phyloP scores from a whole-genome alignment of 495 filamentous ascomycete genomes.

The Acidomyces sp. region DNA sequence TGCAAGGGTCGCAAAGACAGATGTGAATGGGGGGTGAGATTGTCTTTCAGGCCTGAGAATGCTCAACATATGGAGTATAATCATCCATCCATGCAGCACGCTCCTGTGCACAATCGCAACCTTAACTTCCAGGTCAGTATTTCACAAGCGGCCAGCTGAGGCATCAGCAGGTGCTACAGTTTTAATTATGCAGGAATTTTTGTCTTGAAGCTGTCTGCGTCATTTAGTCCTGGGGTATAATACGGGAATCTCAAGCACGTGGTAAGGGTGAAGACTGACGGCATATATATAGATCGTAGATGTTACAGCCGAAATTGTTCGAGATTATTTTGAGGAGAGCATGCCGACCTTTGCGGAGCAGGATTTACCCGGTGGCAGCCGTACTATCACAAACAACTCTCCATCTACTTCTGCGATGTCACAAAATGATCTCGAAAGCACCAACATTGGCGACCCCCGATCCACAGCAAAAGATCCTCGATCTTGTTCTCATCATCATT shows the following conservation, averaged over 20 bases:
- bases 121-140: constrained; percentile 3
- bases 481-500: too few species aligned
- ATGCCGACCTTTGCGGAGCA: background rate
- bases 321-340: constrained; percentile 9
- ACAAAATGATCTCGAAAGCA: background rate
- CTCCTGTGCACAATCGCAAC: background rate
- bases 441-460: background rate
- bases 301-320: constrained; percentile 12
- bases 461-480: too few species aligned
- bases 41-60: constrained; percentile 17
- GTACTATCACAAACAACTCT: background rate
- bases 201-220: too few species aligned
- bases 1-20: constrained; percentile 7
- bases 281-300: constrained; percentile 15
- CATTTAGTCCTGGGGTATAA: too few species aligned
- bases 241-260: too few species aligned
- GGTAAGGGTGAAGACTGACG: too few species aligned
- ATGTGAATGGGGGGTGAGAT: constrained; percentile 13
- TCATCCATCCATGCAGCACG: constrained; percentile 10
- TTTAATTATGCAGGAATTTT: too few species aligned
- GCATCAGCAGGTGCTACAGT: too few species aligned
- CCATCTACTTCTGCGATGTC: too few species aligned
- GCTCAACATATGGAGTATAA: constrained; percentile 5
- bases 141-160: too few species aligned
- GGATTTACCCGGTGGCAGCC: background rate